Evolutionary conservation across 768 basidiomycete genomes (phyloP), one percentile per base, ranked within the genome.

Genomic region (Boletus fagicola): DNA sequence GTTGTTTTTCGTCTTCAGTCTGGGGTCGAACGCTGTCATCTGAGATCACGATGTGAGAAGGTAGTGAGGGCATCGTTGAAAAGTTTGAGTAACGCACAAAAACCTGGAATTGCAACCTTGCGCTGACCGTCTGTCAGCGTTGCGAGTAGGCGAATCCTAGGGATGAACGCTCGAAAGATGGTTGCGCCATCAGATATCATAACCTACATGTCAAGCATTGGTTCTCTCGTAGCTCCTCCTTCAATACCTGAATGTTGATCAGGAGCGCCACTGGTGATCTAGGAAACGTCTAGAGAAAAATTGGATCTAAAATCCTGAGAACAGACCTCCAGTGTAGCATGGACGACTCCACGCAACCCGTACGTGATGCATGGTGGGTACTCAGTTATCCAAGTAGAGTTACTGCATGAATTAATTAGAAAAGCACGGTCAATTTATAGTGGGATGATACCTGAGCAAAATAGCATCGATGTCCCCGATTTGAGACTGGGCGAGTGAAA

Each of bases 371-470:
- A 98, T 0, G 97, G 95, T 7, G 85, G 83, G 61, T 89, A 85
- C 64, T 97, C 92, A 13, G 88, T 88, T 61, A 98, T 93, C 95
- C 96, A 99, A 11, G 92, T 95, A 22, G 95, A 98, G 68, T 99
- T 98, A 62, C 91, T 92, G 20, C 28, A n/a, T 4, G 31, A 15
- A 46, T 10, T 5, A 1, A 43, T 65, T 5, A 65, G 51, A 28
- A 54, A 20, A 24, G 35, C 20, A 18, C 40, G 6, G 10, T 43
- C 18, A 16, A 12, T 26, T 44, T 36, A 43, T 9, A 5, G 7
- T 46, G 35, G 64, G 24, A 22, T 39, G 70, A 39, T 55, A 90
- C 90, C 90, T 92, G 58, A 94, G 87, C 18, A 98, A 75, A 55
- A 98, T 93, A 1, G 89, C 89, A 74, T 98, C 93, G 45, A 98